phyloP scores from a whole-genome alignment of 495 filamentous ascomycete genomes.

The Aspergillus bertholletiae region DNA sequence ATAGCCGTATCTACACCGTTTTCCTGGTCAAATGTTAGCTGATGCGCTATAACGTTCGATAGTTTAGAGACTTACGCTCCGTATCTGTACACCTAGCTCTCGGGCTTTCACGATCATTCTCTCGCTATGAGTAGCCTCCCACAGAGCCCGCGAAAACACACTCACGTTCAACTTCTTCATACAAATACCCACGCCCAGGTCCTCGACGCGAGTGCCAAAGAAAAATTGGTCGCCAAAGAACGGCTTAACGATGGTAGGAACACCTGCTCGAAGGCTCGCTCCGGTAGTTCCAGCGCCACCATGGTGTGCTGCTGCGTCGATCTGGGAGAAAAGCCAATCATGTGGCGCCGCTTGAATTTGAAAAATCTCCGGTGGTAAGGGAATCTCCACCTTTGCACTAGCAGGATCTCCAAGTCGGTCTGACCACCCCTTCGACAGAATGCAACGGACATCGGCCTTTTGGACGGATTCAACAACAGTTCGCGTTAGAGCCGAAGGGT shows the following conservation, averaged over 20 bases:
- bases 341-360: slow-evolving; percentile 91
- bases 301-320: slow-evolving; percentile 93
- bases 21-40: slow-evolving; percentile 54
- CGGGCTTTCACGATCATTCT: slow-evolving; percentile 85
- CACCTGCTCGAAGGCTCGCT: slow-evolving; percentile 84
- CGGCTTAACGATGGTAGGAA: slow-evolving; percentile 92
- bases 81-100: slow-evolving; percentile 79
- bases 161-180: slow-evolving; percentile 84
- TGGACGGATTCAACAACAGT: slow-evolving; percentile 86
- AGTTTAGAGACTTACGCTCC: slow-evolving; percentile 58
- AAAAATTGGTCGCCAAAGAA: slow-evolving; percentile 99
- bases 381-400: slow-evolving; percentile 59
- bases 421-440: slow-evolving; percentile 99
- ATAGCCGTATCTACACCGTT: slow-evolving; percentile 86
- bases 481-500: slow-evolving; percentile 80
- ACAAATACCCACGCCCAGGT: slow-evolving; percentile 86
- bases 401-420: slow-evolving; percentile 69
- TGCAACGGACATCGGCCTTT: slow-evolving; percentile 92
- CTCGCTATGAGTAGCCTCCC: slow-evolving; percentile 84
- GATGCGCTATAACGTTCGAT: not conserved
- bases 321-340: slow-evolving; percentile 92
- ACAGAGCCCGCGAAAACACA: slow-evolving; percentile 79
- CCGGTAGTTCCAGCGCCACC: slow-evolving; percentile 95
- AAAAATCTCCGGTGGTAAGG: slow-evolving; percentile 74
- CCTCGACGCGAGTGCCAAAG: slow-evolving; percentile 84